Conservation (phyloP, 805 yeast genomes). For the Kluyveromyces aestuarii region DNA sequence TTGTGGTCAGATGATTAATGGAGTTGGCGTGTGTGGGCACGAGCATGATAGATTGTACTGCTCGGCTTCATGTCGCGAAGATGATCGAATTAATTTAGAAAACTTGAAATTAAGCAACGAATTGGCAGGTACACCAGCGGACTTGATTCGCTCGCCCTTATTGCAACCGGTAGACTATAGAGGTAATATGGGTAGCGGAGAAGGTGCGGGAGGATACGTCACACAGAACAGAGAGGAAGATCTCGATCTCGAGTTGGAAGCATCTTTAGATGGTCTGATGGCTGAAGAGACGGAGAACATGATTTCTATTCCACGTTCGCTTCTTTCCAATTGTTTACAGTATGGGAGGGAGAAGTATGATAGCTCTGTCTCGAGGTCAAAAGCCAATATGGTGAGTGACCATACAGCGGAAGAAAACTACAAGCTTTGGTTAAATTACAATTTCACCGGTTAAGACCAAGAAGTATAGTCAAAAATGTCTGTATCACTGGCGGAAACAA, state of each 20-base stretch:
- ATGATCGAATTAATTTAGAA: slow-evolving; percentile 5
- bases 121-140: slow-evolving; percentile 6
- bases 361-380: slow-evolving; percentile 1
- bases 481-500: too few species aligned
- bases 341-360: slow-evolving; percentile 1
- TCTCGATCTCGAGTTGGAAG: slow-evolving; percentile 1
- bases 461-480: background rate
- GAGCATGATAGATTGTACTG: slow-evolving; percentile 18
- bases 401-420: slow-evolving; percentile 25
- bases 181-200: background rate
- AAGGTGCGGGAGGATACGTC: background rate
- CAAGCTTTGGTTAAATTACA: slow-evolving; percentile 22
- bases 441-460: background rate
- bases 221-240: slow-evolving; percentile 1
- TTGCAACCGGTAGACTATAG: slow-evolving; percentile 6
- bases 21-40: background rate
- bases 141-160: slow-evolving; percentile 8
- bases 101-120: slow-evolving; percentile 2
- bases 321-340: background rate
- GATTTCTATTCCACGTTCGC: slow-evolving; percentile 4
- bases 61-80: slow-evolving; percentile 16
- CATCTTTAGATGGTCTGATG: background rate
- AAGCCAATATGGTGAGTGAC: slow-evolving; percentile 9
- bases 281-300: slow-evolving; percentile 2
- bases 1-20: slow-evolving; percentile 34